phyloP scores from a whole-genome alignment of 805 yeast species.

The Suhomyces sp. region DNA sequence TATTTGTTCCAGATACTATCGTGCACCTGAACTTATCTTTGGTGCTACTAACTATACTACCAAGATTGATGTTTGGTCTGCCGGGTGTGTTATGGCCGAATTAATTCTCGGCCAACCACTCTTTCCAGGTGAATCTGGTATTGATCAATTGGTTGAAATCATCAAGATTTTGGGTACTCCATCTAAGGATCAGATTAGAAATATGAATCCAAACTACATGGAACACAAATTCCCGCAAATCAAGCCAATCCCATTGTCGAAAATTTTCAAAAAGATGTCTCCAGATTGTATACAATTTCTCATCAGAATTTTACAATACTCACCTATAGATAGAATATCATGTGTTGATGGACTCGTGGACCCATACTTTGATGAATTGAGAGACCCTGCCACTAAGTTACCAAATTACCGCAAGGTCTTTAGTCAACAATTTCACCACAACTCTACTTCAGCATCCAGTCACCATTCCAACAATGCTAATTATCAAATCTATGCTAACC shows the following conservation, averaged over 20 bases:
- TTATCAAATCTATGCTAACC: conserved; percentile 38
- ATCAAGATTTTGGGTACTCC: conserved; percentile 97
- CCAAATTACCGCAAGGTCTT: conserved; percentile 45
- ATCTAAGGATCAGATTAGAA: conserved; percentile 81
- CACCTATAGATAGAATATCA: conserved; percentile 62
- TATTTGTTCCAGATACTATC: conserved; percentile 92
- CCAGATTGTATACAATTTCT: conserved; percentile 56
- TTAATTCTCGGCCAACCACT: conserved; percentile 91
- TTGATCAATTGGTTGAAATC: conserved; percentile 95
- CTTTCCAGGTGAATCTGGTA: conserved; percentile 97
- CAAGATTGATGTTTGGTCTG: conserved; percentile 95
- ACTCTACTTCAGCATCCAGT: conserved; percentile 16
- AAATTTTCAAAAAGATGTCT: conserved; percentile 61
- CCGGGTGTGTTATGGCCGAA: conserved; percentile 98
- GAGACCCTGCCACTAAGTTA: conserved; percentile 35
- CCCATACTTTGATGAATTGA: conserved; percentile 56
- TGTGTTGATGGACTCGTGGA: conserved; percentile 55
- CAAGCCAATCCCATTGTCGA: conserved; percentile 70
- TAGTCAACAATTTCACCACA: conserved; percentile 31
- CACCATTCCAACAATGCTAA: conserved; percentile 40
- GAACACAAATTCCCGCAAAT: conserved; percentile 94
- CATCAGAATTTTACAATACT: conserved; percentile 59
- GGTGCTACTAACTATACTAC: conserved; percentile 97
- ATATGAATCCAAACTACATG: conserved; percentile 96
- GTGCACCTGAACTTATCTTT: conserved; percentile 97